Conservation (phyloP, 2,329 filamentous ascomycete genomes). For the Aspergillus phoenicis region DNA sequence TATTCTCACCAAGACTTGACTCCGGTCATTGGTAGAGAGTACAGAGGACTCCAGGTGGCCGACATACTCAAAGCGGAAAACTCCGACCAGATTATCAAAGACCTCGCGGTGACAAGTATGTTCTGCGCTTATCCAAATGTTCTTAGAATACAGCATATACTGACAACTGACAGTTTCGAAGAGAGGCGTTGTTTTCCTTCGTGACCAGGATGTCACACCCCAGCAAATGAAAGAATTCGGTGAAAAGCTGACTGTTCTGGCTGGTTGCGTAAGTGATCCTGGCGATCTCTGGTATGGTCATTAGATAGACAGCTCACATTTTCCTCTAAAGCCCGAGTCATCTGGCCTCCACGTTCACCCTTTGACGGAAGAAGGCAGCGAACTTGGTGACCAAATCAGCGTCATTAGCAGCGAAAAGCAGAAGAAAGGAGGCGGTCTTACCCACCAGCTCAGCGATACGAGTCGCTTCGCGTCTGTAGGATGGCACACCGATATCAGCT, state of each 20-base stretch:
- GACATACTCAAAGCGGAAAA: constrained; percentile 60
- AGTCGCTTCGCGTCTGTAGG: constrained; percentile 48
- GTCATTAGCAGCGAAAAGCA: constrained; percentile 62
- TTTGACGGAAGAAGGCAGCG: constrained; percentile 58
- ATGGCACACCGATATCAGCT: constrained; percentile 65
- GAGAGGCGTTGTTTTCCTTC: constrained; percentile 70
- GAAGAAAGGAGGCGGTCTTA: constrained; percentile 45
- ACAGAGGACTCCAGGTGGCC: constrained; percentile 48
- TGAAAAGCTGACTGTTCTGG: constrained; percentile 47
- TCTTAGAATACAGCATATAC: not conserved
- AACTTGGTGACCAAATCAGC: constrained; percentile 63
- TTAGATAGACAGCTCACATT: not conserved
- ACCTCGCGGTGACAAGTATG: constrained; percentile 67
- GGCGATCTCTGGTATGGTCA: not conserved
- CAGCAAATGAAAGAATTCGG: constrained; percentile 63
- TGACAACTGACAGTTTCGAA: constrained; percentile 58
- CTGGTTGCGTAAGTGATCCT: constrained; percentile 41
- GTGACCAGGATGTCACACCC: constrained; percentile 62
- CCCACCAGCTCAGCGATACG: constrained; percentile 37
- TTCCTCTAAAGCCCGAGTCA: constrained; percentile 45
- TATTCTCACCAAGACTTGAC: constrained; percentile 46
- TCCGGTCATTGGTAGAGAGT: constrained; percentile 46
- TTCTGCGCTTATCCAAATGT: constrained; percentile 33
- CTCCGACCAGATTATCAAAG: constrained; percentile 63
- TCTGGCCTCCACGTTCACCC: constrained; percentile 65